These are phyloP conservation scores for Dothistroma pini DNA, from an alignment of 2,329 filamentous ascomycete genomes.

Conservation along the genomic window DNA sequence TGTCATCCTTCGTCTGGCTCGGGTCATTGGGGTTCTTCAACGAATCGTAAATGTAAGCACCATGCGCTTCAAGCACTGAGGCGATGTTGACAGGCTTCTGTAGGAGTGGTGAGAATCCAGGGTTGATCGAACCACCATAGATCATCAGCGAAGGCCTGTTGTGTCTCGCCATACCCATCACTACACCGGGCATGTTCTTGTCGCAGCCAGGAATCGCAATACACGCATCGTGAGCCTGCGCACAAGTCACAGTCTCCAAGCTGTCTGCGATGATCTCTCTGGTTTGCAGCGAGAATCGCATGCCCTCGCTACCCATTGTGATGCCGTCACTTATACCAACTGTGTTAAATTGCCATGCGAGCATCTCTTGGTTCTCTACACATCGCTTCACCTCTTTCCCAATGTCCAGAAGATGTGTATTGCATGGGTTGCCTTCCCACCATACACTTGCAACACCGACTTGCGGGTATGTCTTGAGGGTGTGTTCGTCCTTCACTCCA, in stretches of 20 bases:
- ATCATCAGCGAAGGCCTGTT: constrained; percentile 94
- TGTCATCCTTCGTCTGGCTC: constrained; percentile 68
- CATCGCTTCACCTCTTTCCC: constrained; percentile 83
- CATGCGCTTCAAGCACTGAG: constrained; percentile 82
- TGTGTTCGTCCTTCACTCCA: constrained; percentile 74
- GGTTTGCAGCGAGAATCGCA: constrained; percentile 88
- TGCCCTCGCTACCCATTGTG: constrained; percentile 93
- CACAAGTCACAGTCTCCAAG: constrained; percentile 89
- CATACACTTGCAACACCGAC: constrained; percentile 89
- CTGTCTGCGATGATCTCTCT: constrained; percentile 92
- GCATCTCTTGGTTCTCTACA: constrained; percentile 76
- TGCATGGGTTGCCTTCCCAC: constrained; percentile 97
- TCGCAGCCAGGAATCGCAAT: constrained; percentile 92
- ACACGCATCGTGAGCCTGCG: constrained; percentile 88
- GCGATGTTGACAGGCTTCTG: constrained; percentile 81
- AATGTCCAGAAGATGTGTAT: constrained; percentile 72
- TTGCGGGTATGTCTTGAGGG: constrained; percentile 87
- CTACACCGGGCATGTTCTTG: constrained; percentile 89
- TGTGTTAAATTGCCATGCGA: constrained; percentile 93
- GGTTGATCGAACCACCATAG: constrained; percentile 86
- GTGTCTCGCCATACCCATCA: constrained; percentile 83
- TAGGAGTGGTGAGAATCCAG: constrained; percentile 75
- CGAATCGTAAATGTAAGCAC: constrained; percentile 73
- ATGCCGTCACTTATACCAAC: constrained; percentile 84
- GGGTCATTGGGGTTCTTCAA: constrained; percentile 67